Evolutionary conservation across 2,329 filamentous ascomycete species (phyloP).

Genomic region (Ascochyta fabae): DNA sequence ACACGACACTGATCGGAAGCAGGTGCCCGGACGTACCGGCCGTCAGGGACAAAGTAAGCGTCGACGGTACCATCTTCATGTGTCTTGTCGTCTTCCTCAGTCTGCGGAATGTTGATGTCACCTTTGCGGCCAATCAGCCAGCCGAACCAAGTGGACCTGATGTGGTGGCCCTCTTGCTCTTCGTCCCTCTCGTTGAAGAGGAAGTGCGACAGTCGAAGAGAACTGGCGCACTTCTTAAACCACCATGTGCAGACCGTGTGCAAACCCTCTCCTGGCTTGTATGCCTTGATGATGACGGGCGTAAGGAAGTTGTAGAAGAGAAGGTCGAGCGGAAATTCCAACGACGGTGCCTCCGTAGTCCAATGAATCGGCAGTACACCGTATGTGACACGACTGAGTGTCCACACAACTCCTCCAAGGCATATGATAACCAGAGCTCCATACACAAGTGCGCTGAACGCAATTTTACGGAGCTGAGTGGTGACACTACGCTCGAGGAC

Average conservation of each 20-base stretch:
- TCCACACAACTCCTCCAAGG: conserved; percentile 94
- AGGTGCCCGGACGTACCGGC: conserved; percentile 87
- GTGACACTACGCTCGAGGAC: conserved; percentile 91
- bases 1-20: conserved; percentile 95
- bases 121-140: conserved; percentile 57
- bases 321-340: conserved; percentile 93
- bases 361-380: conserved; percentile 89
- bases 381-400: conserved; percentile 71
- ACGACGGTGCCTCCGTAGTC: conserved; percentile 86
- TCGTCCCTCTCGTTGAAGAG: conserved; percentile 82
- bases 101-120: conserved; percentile 46
- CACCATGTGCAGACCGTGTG: conserved; percentile 93
- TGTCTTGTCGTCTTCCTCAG: conserved; percentile 35
- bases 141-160: conserved; percentile 66
- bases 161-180: conserved; percentile 80
- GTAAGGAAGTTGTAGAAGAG: conserved; percentile 97
- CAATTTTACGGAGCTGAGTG: conserved; percentile 93
- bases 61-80: conserved; percentile 47
- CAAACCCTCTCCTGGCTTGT: conserved; percentile 84
- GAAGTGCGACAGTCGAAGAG: conserved; percentile 85
- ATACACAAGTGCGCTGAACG: conserved; percentile 95
- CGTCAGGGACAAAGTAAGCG: conserved; percentile 69
- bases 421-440: conserved; percentile 91
- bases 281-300: conserved; percentile 81
- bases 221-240: conserved; percentile 85